Evolutionary conservation across 2,329 filamentous ascomycete genomes (phyloP), one percentile per base, ranked within the genome.

Genomic region (Ilyonectria mors-panacis): DNA sequence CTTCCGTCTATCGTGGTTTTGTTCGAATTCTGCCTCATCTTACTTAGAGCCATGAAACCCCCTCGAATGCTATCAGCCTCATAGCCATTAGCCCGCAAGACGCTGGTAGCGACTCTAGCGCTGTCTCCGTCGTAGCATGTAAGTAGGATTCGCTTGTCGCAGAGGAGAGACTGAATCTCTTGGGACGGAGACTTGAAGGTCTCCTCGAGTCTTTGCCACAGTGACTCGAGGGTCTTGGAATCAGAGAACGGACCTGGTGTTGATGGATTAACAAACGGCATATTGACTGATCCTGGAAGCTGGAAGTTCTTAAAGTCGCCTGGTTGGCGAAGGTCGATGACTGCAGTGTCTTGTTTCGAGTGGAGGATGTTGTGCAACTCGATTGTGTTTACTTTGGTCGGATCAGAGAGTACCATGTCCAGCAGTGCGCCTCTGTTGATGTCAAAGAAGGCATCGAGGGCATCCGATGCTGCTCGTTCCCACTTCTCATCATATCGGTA

Each of bases 101-200:
- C 82, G 59, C 86, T 88, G 2, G 85, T 85, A 3, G 86, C 87
- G 6, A 89, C 82, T 0, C 87, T 81, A 5, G 87, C 81, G 33
- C 83, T 85, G 64, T 89, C 86, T 3, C 87, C 87, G 53, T 87
- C 79, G 58, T 88, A 88, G 73, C 87, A 89, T 10, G 87, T 73
- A 10, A 88, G 70, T 12, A 89, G 71, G 13, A 86, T 73, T 6
- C 80, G 79, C 61, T 79, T 81, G 4, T 70, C 77, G 7, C 66
- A 48, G 1, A 83, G 64, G 10, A 75, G 63, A 2, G 62, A 39
- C 23, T 69, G 21, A 0, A 79, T 13, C 1, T 75, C 70, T 13
- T 67, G 48, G 10, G 26, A 4, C 26, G 4, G 26, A 26, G 26
- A 6, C 26, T 72, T 76, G 74, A 88, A 86, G 1, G 80, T 73